These are phyloP conservation scores for Hyaloscypha hepaticicola DNA, from an alignment of 495 filamentous ascomycete genomes.

Conservation along the genomic window DNA sequence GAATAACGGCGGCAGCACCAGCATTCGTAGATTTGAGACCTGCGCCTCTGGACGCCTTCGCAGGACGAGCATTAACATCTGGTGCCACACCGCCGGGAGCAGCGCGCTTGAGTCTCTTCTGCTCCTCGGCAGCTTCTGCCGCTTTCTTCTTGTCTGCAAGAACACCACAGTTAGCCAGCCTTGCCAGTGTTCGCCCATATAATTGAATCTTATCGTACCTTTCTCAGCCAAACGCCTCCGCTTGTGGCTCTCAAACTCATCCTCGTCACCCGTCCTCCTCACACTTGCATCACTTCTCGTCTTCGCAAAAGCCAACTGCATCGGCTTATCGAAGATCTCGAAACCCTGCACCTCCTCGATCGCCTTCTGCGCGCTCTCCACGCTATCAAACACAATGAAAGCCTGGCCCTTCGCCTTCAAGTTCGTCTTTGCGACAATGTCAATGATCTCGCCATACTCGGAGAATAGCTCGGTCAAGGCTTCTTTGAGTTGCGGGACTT, in stretches of 20 bases:
- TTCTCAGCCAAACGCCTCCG: conserved; percentile 83
- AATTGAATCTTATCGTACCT: conserved; percentile 50
- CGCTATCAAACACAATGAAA: conserved; percentile 87
- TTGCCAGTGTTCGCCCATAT: conserved; percentile 15
- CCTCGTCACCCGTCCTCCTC: conserved; percentile 62
- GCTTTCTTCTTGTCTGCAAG: conserved; percentile 86
- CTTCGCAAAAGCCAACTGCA: conserved; percentile 82
- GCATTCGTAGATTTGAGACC: conserved; percentile 79
- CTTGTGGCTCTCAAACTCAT: conserved; percentile 89
- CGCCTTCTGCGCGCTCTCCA: conserved; percentile 72
- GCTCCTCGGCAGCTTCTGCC: conserved; percentile 73
- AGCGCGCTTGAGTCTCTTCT: conserved; percentile 79
- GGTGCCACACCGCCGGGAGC: conserved; percentile 50
- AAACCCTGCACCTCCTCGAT: conserved; percentile 92
- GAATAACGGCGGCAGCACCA: conserved; percentile 71
- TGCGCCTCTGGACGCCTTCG: conserved; percentile 71
- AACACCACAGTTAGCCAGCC: background rate
- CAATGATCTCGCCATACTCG: conserved; percentile 87
- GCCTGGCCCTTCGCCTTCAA: conserved; percentile 93
- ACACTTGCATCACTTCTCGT: conserved; percentile 90
- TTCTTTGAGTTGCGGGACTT: conserved; percentile 72
- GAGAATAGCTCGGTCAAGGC: conserved; percentile 77
- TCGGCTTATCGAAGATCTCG: conserved; percentile 89
- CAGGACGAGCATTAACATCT: conserved; percentile 56
- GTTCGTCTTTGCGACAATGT: conserved; percentile 90